Conservation (phyloP, 2,329 filamentous ascomycete species). For the Penicillium frequentans region DNA sequence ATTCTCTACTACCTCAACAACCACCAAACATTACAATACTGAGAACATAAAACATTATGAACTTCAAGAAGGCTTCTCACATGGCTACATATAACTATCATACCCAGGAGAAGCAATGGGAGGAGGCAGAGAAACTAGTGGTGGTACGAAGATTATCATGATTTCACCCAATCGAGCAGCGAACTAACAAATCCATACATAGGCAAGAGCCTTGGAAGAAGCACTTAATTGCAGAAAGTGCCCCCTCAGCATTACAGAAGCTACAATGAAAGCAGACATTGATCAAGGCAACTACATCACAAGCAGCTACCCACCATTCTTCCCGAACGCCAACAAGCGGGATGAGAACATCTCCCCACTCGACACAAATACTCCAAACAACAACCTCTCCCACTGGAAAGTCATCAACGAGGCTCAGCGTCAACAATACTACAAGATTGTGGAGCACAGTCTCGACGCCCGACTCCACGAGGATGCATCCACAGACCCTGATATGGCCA, state of each 20-base stretch:
- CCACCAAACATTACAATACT: not conserved
- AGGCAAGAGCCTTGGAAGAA: constrained; percentile 23
- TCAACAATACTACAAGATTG: constrained; percentile 15
- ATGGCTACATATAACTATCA: not conserved
- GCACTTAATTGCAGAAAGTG: constrained; percentile 28
- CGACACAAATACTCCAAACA: constrained; percentile 1
- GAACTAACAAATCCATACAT: not conserved
- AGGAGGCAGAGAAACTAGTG: constrained; percentile 1
- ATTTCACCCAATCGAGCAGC: not conserved
- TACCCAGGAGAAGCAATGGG: not conserved
- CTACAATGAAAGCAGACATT: constrained; percentile 18
- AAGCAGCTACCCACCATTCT: constrained; percentile 22
- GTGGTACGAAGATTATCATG: not conserved
- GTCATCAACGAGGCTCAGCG: constrained; percentile 11
- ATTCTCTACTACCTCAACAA: not conserved
- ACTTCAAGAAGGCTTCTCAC: not conserved
- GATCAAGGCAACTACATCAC: constrained; percentile 15
- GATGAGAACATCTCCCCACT: constrained; percentile 15
- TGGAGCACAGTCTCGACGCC: constrained; percentile 16
- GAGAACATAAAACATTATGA: not conserved
- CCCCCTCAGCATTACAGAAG: constrained; percentile 13
- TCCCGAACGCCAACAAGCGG: constrained; percentile 3
- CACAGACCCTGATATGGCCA: constrained; percentile 8
- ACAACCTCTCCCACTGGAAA: constrained; percentile 15
- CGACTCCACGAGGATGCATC: constrained; percentile 12